Evolutionary conservation across 495 filamentous ascomycete species (phyloP), one percentile per base, ranked within the genome.

Genomic region (Talaromyces borbonicus): DNA sequence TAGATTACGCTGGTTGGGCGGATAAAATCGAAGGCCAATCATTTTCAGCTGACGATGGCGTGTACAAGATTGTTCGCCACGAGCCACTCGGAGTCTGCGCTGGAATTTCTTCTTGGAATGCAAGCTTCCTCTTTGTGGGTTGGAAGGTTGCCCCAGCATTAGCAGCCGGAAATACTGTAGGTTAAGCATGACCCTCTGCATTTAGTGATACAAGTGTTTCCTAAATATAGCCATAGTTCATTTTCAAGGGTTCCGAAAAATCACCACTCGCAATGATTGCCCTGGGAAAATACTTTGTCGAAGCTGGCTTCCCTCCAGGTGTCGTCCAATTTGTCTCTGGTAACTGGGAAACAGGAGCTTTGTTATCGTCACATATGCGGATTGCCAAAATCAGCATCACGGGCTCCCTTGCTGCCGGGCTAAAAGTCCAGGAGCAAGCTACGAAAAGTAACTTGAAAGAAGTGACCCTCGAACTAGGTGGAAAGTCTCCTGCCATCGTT

Each of bases 221-320:
- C 14, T 44, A 1, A 30, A 22, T 22, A 8, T 31, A 7, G n/a
- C 2, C 2, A 43, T 19, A 44, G 2, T 65, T 95, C 43, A 81
- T 97, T 54, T 67, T 97, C 49, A 97, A 97, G 67, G 81, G 88
- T 7, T 93, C 90, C 0, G 90, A 97, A 66, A 78, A 85, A 47
- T 87, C 95, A 41, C 90, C 90, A 2, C 85, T 92, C 9, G 88
- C 85, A 89, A 87, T 53, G 66, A 94, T 83, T 20, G 80, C 89
- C 52, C 71, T 95, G 8, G 80, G 79, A 36, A 73, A 80, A 50
- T 20, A 20, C 8, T 38, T 38, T 8, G 35, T 8, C 35, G 81
- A 95, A 65, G 89, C 89, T 9, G 89, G 90, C 3, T 83, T 95
- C 59, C 90, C 90, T 20, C 68, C 82, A 3, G 90, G 90, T 25